Base-by-base conservation (phyloP, 75 land plant species). In the Selaginella tamariscina region DNA sequence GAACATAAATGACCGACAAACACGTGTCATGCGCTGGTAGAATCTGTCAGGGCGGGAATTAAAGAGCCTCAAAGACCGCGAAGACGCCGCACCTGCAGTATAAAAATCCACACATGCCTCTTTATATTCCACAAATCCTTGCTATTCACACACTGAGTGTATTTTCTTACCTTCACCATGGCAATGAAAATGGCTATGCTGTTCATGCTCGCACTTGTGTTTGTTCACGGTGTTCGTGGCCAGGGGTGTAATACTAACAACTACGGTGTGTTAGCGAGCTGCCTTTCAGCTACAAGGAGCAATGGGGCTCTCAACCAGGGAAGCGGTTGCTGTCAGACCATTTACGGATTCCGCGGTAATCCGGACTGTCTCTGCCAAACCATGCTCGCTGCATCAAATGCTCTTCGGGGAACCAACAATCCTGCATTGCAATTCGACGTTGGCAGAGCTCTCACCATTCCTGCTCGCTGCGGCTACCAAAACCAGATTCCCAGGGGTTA, bases 331-430 rank as follows among this genome's bases (percentile, higher is more conserved):
- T 59, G 62, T 23, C 21, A 5, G 8, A 9, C 62, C 26, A 2
- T 59, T 9, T 2, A 5, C n/a, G n/a, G 26, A 5, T 59, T 59
- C 26, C 62, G 62, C 62, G 62, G 62, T 9, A 21, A 59, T 9
- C 62, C 62, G 8, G 62, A 59, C 26, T 59, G 62, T 23, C 62
- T 59, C 8, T 59, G 62, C 62, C 21, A 5, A 2, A 59, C 62
- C 62, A 59, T 59, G 62, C 62, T 59, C 26, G n/a, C 62, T n/a
- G 62, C 62, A 9, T 23, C n/a, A n/a, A n/a, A n/a, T n/a, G n/a
- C n/a, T n/a, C n/a, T n/a, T n/a, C n/a, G n/a, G n/a, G n/a, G n/a
- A n/a, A 26, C 62, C 26, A 15, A 2, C 18, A 8, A 9, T 9
- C 26, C 5, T 5, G 8, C 5, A 21, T 27, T 21, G 9, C 2